Evolutionary conservation across 306 rosid genomes (phyloP), one percentile per base, ranked within the genome.

Genomic region (Gillenia trifoliata): DNA sequence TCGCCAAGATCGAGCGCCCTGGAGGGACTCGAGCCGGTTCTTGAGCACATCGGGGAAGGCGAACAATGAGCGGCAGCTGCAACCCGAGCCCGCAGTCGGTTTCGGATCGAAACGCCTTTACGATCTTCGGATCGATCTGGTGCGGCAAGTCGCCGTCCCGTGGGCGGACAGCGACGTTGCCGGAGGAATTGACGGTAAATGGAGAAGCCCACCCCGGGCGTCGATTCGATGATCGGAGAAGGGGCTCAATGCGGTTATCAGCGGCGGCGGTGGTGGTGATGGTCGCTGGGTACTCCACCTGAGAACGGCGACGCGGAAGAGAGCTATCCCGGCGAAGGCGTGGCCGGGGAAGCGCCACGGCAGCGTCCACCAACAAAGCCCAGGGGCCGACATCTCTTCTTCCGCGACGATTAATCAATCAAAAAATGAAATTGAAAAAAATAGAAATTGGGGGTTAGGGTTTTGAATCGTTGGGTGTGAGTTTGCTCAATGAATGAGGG

Each of bases 311-410:
- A 90, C 89, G 83, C 77, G 33, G 88, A 78, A 91, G 81, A 90
- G 92, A 71, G 84, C 83, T 74, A 77, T 81, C 95, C 84, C 85
- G 83, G 92, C 83, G 15, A 79, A 77, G 54, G 89, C 86, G 81
- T 85, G 74, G 91, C 86, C 86, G 64, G 97, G n/a, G 90, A 89
- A 95, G 88, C 23, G 90, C 76, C 49, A 72, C 77, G 36, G 92
- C 83, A 77, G 90, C 89, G 17, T 91, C 97, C 38, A 93, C 88
- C 93, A 88, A 79, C 88, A 86, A n/a, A 77, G 94, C 92, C 81
- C n/a, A n/a, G 88, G 71, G 88, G 95, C 97, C 75, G 99, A 97
- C 99, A 94, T 93, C 84, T 83, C 81, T 85, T 62, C 66, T 68
- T 47, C 84, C 75, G 85, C 86, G 85, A 71, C 79, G 78, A 80